phyloP scores from a whole-genome alignment of 176 grass and related monocot species.

The Musa troglodytarum region DNA sequence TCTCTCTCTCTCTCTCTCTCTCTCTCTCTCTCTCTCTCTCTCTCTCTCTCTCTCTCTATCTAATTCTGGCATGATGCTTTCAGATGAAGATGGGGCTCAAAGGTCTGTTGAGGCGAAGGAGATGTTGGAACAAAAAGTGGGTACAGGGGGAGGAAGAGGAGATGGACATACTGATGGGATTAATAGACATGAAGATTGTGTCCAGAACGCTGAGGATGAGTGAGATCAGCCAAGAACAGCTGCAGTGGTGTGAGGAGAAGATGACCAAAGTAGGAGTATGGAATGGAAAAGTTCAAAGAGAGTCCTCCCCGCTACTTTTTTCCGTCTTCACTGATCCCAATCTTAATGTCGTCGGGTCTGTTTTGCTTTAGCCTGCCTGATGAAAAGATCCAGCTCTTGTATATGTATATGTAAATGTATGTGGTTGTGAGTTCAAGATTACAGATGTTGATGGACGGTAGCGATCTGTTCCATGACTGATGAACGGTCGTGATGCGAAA shows the following conservation, averaged over 20 bases:
- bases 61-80: neutral
- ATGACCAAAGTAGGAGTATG: slow-evolving; percentile 52
- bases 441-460: too few species aligned
- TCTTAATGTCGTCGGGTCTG: slow-evolving; percentile 25
- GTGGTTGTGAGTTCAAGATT: slow-evolving; percentile 19
- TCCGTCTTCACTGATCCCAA: slow-evolving; percentile 46
- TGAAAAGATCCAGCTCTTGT: slow-evolving; percentile 25
- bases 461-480: too few species aligned
- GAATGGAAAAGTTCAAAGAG: slow-evolving; percentile 54
- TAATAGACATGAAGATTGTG: slow-evolving; percentile 76
- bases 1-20: neutral
- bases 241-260: slow-evolving; percentile 93
- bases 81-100: slow-evolving; percentile 78
- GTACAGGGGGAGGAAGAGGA: slow-evolving; percentile 46
- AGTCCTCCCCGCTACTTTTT: slow-evolving; percentile 57
- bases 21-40: neutral
- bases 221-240: slow-evolving; percentile 54
- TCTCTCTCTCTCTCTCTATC: neutral
- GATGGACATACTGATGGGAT: slow-evolving; percentile 58
- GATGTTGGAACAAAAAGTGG: slow-evolving; percentile 51
- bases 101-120: slow-evolving; percentile 45
- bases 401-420: slow-evolving; percentile 12
- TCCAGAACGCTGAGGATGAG: slow-evolving; percentile 68
- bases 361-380: slow-evolving; percentile 37
- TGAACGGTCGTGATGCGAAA: too few species aligned